phyloP scores from a whole-genome alignment of 495 filamentous ascomycete genomes.

The Tuber indicum region DNA sequence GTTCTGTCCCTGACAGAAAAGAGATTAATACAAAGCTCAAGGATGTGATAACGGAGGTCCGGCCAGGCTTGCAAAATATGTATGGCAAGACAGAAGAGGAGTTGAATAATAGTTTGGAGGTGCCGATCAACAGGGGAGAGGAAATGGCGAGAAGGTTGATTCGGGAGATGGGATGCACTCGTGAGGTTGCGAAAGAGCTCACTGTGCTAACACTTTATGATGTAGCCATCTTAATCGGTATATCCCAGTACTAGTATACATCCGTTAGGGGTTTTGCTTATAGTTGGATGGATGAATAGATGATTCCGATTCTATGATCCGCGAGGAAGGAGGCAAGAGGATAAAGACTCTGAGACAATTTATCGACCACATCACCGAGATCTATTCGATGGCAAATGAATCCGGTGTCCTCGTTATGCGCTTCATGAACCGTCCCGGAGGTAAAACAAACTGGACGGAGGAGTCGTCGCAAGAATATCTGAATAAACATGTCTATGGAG shows the following conservation, averaged over 20 bases:
- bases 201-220: slow-evolving; percentile 27
- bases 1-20: not conserved
- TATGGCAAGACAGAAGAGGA: not conserved
- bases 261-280: not conserved
- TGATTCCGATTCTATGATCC: slow-evolving; percentile 63
- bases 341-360: slow-evolving; percentile 57
- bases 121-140: not conserved
- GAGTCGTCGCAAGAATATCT: not conserved
- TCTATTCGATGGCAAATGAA: slow-evolving; percentile 58
- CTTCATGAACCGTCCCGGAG: slow-evolving; percentile 56
- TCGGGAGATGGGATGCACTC: not conserved
- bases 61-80: not conserved
- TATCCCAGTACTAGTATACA: not conserved
- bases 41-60: not conserved
- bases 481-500: slow-evolving; percentile 49
- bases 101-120: not conserved
- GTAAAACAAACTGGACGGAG: slow-evolving; percentile 50
- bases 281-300: slow-evolving; percentile 42
- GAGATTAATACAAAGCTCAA: not conserved
- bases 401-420: slow-evolving; percentile 57
- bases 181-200: slow-evolving; percentile 11
- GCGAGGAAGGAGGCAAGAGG: slow-evolving; percentile 53
- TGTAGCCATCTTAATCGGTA: slow-evolving; percentile 27
- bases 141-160: not conserved
- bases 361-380: slow-evolving; percentile 54